These are phyloP conservation scores for Epichloe sp. DNA, from an alignment of 2,329 filamentous ascomycete genomes.

Conservation along the genomic window DNA sequence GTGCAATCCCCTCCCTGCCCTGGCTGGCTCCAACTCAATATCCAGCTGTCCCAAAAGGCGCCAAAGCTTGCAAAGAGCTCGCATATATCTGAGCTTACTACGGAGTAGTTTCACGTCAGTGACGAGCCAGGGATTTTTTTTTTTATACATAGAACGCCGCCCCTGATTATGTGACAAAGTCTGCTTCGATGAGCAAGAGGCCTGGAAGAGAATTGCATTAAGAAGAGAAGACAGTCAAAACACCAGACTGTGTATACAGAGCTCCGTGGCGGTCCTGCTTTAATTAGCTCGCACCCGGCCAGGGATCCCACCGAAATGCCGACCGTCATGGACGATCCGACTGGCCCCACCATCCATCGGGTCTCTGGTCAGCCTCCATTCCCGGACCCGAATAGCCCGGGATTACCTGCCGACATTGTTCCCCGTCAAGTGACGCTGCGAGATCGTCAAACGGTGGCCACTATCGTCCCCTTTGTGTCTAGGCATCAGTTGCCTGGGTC, in stretches of 20 bases:
- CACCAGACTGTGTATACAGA: no score
- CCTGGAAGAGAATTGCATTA: neutral
- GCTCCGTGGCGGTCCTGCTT: neutral
- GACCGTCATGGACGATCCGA: conserved; percentile 66
- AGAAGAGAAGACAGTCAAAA: neutral
- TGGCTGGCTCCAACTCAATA: no score
- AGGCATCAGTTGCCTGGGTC: conserved; percentile 61
- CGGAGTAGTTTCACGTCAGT: no score
- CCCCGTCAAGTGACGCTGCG: conserved; percentile 70
- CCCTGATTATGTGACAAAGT: no score
- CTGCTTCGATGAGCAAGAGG: neutral
- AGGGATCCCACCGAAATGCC: conserved; percentile 39
- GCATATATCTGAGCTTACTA: no score
- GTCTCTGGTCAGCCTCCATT: conserved; percentile 53
- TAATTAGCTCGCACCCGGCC: neutral
- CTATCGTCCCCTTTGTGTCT: conserved; percentile 71
- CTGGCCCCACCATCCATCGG: conserved; percentile 55
- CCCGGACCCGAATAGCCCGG: conserved; percentile 45
- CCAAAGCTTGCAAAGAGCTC: no score
- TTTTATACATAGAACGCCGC: no score
- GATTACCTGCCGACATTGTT: conserved; percentile 54
- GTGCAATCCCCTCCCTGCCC: no score
- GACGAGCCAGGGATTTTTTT: no score
- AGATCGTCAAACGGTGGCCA: conserved; percentile 73
- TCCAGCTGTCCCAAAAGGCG: no score